Evolutionary conservation across 148 eudicot genomes (phyloP).

Genomic region (Rhododendron molle): DNA sequence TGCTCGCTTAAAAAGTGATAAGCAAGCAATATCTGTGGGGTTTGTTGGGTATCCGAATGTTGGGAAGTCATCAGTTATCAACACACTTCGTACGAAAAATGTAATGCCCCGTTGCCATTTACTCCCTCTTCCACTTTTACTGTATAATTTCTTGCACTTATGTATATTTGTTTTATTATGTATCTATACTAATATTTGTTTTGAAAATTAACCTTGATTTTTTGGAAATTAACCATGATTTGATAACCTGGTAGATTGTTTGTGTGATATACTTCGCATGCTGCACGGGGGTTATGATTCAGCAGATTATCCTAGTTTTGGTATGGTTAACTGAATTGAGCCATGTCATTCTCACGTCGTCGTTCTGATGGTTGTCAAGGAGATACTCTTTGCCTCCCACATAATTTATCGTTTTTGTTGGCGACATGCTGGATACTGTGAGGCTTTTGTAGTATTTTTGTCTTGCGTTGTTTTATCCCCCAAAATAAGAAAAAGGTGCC

Average conservation of each 20-base stretch:
- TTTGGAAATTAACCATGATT: neutral
- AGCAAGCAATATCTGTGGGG: conserved; percentile 90
- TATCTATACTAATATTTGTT: neutral
- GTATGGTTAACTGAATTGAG: neutral
- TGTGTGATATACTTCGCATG: neutral
- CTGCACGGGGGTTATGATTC: neutral
- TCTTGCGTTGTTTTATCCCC: neutral
- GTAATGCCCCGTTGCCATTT: conserved; percentile 30
- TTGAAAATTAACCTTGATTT: neutral
- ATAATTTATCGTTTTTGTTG: neutral
- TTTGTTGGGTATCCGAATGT: conserved; percentile 97
- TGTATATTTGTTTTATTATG: neutral
- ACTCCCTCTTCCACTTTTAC: neutral
- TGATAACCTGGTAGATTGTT: neutral
- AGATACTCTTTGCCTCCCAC: neutral
- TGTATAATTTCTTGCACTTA: neutral
- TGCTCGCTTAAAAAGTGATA: conserved; percentile 78
- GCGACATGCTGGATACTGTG: neutral
- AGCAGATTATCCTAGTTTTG: neutral
- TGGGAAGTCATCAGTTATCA: conserved; percentile 93
- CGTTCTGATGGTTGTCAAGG: neutral
- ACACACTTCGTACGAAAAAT: conserved; percentile 80
- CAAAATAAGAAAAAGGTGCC: neutral
- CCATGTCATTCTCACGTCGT: neutral
- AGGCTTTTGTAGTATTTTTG: neutral